Base-by-base conservation (phyloP, 805 yeast genomes). In the Zygosaccharomyces kombuchaensis region DNA sequence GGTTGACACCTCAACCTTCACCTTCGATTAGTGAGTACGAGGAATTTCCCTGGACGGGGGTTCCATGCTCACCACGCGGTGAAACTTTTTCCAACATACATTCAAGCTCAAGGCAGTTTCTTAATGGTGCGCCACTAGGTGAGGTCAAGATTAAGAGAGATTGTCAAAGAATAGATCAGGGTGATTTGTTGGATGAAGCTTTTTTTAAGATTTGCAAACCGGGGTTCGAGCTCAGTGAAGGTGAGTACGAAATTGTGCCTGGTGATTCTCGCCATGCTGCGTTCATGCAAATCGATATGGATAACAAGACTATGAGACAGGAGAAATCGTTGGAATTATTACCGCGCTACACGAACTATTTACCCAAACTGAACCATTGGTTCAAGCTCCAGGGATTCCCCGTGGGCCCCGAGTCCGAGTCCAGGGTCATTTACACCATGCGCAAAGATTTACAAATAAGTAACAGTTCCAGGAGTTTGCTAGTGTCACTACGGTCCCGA, bases 321-420 rank as follows among this genome's bases (percentile, higher is more conserved):
- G 30, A 36, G 5, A 40, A 40, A 26, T 47, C 51, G 16, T 23
- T 36, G 34, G 65, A 62, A 46, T 43, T 55, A n/a, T 44, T 62
- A 22, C 65, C 65, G 16, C 45, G 50, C 14, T 63, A 55, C 43
- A 60, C 67, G 4, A 49, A 59, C 8, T 63, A 54, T 35, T 31
- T 60, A 27, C 57, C 59, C 10, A 60, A 45, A 44, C 66, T 47
- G 57, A 70, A 43, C 52, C 58, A 44, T 14, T 67, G 67, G 53
- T 70, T 68, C 42, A 66, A 67, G 46, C 48, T 70, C 10, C 85
- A 80, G 58, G 78, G 81, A 8, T 76, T 81, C 54, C 82, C 81
- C 1, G 62, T 71, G 12, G 65, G 70, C 16, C 69, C 74, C 10
- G 77, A 77, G 45, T 60, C 78, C 6, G 83, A 79, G 49, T 60